Evolutionary conservation across 192 early-diverging fungal genomes (phyloP).

Genomic region (Coemansia pectinata): DNA sequence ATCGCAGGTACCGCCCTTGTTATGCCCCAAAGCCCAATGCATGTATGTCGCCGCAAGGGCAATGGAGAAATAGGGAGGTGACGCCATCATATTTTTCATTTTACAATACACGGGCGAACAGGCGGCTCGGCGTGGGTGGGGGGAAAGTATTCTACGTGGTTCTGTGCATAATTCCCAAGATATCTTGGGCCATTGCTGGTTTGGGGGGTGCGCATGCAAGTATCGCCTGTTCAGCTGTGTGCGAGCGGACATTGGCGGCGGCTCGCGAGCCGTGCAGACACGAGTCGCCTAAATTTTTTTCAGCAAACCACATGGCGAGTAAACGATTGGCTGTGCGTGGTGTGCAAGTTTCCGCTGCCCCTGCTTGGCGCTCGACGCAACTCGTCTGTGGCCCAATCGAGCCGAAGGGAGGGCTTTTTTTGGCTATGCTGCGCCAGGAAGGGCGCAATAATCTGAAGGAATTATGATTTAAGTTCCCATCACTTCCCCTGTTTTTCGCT

Average conservation of each 20-base stretch:
- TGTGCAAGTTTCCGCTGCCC: neutral
- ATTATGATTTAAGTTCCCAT: neutral
- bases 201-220: neutral
- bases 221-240: neutral
- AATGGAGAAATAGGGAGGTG: neutral
- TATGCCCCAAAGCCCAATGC: neutral
- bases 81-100: neutral
- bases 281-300: slow-evolving; percentile 1
- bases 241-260: neutral
- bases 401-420: neutral
- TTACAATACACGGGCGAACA: neutral
- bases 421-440: neutral
- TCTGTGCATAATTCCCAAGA: neutral
- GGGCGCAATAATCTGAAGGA: neutral
- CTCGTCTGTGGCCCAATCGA: neutral
- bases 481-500: neutral
- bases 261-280: neutral
- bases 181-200: neutral
- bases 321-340: neutral
- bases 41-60: neutral
- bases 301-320: neutral
- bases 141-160: neutral
- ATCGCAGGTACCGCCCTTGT: neutral
- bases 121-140: neutral
- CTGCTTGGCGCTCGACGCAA: neutral